A percentile compares a stretch with the other conserved stretches of the same genome.
Conservation (phyloP, 305 asterid genomes). For the Ajuga reptans region DNA sequence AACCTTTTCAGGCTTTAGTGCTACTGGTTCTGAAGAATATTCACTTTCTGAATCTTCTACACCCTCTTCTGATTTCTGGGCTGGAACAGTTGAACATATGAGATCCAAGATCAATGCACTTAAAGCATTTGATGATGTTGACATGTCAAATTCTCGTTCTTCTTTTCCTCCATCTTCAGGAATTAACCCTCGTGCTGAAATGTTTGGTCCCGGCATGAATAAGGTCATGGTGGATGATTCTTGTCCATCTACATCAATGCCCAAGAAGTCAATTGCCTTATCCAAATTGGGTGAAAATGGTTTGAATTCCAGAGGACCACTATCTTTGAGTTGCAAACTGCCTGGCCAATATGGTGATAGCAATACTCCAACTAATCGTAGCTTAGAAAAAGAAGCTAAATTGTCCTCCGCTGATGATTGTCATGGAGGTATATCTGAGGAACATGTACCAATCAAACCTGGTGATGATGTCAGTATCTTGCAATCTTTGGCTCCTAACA, state of each 20-base stretch:
- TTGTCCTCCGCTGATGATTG: constrained; percentile 19
- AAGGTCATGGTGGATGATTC: constrained; percentile 21
- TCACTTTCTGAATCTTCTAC: constrained; percentile 45
- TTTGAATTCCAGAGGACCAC: constrained; percentile 25
- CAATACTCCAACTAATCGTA: constrained; percentile 16
- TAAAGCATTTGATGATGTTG: constrained; percentile 26
- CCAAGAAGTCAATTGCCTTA: constrained; percentile 28
- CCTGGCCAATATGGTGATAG: constrained; percentile 18
- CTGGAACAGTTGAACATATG: constrained; percentile 36
- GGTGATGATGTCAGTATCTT: constrained; percentile 23
- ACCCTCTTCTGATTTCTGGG: constrained; percentile 61
- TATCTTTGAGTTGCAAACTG: constrained; percentile 20
- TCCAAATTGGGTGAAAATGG: constrained; percentile 25
- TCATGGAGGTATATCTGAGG: constrained; percentile 15
- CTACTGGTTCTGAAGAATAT: constrained; percentile 33
- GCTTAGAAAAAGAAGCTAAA: constrained; percentile 21
- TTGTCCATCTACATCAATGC: constrained; percentile 15
- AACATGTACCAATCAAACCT: constrained; percentile 12
- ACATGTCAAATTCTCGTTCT: constrained; percentile 21
- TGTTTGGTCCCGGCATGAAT: constrained; percentile 22
- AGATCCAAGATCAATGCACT: constrained; percentile 34
- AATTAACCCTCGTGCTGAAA: constrained; percentile 21
- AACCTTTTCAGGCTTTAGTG: constrained; percentile 32
- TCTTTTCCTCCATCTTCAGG: constrained; percentile 25
- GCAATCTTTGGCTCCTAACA: constrained; percentile 25